Evolutionary conservation across 768 basidiomycete species (phyloP).

Genomic region (Mycena alexandri): DNA sequence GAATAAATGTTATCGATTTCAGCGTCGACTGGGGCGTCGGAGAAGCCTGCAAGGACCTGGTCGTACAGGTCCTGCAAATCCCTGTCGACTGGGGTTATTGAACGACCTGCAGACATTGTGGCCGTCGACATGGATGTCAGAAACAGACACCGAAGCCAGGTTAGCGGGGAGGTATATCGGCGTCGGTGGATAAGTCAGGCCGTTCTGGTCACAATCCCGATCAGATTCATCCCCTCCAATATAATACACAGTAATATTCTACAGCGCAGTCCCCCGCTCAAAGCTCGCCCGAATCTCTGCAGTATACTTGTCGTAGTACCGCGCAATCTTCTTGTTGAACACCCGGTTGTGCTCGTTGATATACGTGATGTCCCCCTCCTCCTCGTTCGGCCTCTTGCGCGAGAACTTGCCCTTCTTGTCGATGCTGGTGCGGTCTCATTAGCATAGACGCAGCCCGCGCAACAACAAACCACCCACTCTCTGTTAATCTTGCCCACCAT

Average conservation of each 20-base stretch:
- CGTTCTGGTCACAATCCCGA: conserved; percentile 7
- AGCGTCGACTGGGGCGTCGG: conserved; percentile 26
- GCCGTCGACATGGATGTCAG: conserved; percentile 32
- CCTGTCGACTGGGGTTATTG: conserved; percentile 33
- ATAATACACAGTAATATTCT: conserved; percentile 34
- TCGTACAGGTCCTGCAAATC: conserved; percentile 40
- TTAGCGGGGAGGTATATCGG: not conserved
- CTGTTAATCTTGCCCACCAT: conserved; percentile 92
- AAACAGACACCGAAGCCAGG: conserved; percentile 11
- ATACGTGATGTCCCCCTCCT: conserved; percentile 96
- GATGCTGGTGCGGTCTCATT: conserved; percentile 61
- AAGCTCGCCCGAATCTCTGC: conserved; percentile 97
- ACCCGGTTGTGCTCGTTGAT: conserved; percentile 99
- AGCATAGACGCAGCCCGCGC: conserved; percentile 7
- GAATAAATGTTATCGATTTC: conserved; percentile 31
- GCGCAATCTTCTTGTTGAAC: conserved; percentile 98
- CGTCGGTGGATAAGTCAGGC: conserved; percentile 17
- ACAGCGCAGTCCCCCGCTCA: conserved; percentile 95
- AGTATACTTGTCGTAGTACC: conserved; percentile 98
- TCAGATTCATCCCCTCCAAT: not conserved
- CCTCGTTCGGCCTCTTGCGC: conserved; percentile 89
- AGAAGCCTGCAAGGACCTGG: conserved; percentile 39
- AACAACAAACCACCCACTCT: conserved; percentile 73
- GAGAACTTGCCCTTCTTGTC: conserved; percentile 94
- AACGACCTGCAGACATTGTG: conserved; percentile 25